phyloP scores from a whole-genome alignment of 2,329 filamentous ascomycete species.

The Pestalotiopsis sp. region DNA sequence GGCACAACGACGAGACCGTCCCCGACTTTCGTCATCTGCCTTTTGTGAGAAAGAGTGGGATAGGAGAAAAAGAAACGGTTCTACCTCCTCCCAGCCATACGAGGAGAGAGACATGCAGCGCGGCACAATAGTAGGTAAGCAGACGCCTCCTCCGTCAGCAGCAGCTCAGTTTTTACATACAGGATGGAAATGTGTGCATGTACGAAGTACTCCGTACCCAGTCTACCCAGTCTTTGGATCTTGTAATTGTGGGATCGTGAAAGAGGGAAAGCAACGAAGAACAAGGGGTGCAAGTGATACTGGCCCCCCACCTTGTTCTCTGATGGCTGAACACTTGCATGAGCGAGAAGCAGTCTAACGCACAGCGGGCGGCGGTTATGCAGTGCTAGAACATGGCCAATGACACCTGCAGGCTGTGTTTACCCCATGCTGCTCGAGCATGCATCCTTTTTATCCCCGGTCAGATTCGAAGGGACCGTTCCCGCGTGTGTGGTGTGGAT shows the following conservation, averaged over 20 bases:
- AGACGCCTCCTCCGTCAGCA: not conserved
- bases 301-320: not conserved
- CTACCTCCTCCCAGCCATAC: not conserved
- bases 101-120: not conserved
- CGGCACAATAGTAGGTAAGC: not conserved
- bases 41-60: not conserved
- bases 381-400: constrained; percentile 35
- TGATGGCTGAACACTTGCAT: constrained; percentile 36
- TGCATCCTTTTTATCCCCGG: not conserved
- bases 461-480: not conserved
- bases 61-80: not conserved
- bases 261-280: constrained; percentile 14
- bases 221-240: constrained; percentile 1
- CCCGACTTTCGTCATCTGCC: not conserved
- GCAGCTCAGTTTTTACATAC: not conserved
- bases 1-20: not conserved
- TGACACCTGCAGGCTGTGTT: constrained; percentile 21
- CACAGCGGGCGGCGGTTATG: constrained; percentile 40
- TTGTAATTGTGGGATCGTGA: constrained; percentile 20
- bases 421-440: constrained; percentile 26
- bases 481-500: not conserved
- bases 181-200: not conserved
- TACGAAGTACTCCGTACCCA: not conserved
- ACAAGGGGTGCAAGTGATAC: not conserved
- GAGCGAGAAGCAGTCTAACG: constrained; percentile 35